These are phyloP conservation scores for Acorus gramineus DNA, from an alignment of 106 monocot genomes.

Conservation along the genomic window DNA sequence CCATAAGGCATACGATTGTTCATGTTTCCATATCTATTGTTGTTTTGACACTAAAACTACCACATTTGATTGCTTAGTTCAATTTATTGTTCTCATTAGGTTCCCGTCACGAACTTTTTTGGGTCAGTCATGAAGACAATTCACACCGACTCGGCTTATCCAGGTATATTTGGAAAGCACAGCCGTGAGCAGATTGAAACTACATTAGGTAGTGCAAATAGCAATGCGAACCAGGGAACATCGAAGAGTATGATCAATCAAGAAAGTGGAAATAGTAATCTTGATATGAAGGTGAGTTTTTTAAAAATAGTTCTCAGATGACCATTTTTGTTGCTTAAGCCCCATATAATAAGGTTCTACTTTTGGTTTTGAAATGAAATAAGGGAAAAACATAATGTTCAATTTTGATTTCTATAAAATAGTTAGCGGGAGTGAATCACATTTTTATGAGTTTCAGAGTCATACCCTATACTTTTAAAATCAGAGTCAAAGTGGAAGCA, in stretches of 20 bases:
- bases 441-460: too few species aligned
- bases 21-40: neutral
- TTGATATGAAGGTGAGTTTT: conserved; percentile 26
- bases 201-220: conserved; percentile 15
- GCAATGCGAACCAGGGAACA: neutral
- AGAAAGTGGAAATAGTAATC: neutral
- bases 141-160: conserved; percentile 61
- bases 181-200: neutral
- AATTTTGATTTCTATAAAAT: too few species aligned
- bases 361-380: too few species aligned
- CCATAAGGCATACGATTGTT: neutral
- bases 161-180: conserved; percentile 4
- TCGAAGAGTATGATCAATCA: neutral
- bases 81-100: conserved; percentile 22
- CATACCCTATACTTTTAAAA: too few species aligned
- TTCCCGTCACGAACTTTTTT: conserved; percentile 90
- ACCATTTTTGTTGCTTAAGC: too few species aligned
- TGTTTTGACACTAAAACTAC: neutral
- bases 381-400: too few species aligned
- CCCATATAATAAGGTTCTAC: too few species aligned
- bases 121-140: conserved; percentile 97
- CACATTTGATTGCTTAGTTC: neutral
- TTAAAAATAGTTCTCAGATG: too few species aligned
- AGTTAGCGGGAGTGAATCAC: too few species aligned
- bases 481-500: too few species aligned